Evolutionary conservation across 768 basidiomycete species (phyloP), one percentile per base, ranked within the genome.

Genomic region (Termitomyces sp.): DNA sequence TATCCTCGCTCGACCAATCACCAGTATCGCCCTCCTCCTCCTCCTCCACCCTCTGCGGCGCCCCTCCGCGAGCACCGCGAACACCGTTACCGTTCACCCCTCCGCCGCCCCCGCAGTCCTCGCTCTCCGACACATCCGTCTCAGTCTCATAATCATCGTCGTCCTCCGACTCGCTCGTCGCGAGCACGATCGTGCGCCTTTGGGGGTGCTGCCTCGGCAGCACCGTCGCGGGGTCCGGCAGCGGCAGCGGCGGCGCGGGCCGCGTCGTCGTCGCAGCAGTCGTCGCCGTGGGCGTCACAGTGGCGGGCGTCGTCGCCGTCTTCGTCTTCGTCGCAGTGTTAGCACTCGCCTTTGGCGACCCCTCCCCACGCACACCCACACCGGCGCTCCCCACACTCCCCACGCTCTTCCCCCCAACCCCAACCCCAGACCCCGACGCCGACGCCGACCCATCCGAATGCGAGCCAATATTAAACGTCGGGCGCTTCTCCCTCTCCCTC

Each of bases 1-100:
- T 66, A 16, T 80, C 84, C 57, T 85, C 86, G 7, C 82, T 85
- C 42, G 80, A 81, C 86, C 86, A 88, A 26, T 79, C 79, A 33
- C 76, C 78, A 20, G 75, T 74, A 15, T 79, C 78, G 37, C 77
- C 78, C 22, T 75, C 76, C 7, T 76, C 77, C 16, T 80, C 80
- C 22, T 18, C 34, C 39, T 41, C 39, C 7, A 41, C 18, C 5
- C 36, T 12, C 16, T 16, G 37, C 1, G 7, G n/a, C n/a, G n/a
- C n/a, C n/a, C n/a, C 37, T 18, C 18, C 33, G 33, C 33, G 8
- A 9, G 29, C 29, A 31, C 29, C 9, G 6, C 29, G 6, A 31
- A 5, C 9, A 5, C 29, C 29, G 9, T 8, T 9, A 5, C 10
- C 31, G 1, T 31, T 9, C 31, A 31, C 31, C 31, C 31, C 8